Conservation (phyloP, 345 rosid species). For the Eucalyptus sp. region DNA sequence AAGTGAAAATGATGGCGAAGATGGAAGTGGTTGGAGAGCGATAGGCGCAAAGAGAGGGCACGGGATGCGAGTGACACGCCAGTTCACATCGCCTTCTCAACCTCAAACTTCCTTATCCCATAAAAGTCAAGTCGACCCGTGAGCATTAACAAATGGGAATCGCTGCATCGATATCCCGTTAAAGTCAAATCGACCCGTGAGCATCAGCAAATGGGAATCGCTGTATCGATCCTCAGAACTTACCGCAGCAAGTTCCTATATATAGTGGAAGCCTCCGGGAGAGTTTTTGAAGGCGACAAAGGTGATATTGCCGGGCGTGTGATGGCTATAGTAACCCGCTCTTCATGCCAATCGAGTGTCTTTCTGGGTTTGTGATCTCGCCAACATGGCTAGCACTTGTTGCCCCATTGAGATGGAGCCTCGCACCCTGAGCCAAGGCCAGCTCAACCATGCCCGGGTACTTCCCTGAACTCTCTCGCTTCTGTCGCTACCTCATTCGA, state of each 20-base stretch:
- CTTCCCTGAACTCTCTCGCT: neutral
- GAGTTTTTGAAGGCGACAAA: neutral
- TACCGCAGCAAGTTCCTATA: neutral
- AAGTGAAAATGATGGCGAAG: neutral
- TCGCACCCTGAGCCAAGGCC: constrained; percentile 21
- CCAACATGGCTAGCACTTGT: constrained; percentile 15
- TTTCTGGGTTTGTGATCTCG: neutral
- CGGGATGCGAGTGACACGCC: neutral
- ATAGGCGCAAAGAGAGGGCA: neutral
- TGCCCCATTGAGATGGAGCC: constrained; percentile 46
- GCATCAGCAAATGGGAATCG: neutral
- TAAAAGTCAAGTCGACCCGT: neutral
- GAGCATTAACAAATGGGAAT: neutral
- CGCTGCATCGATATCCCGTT: neutral
- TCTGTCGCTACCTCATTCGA: neutral
- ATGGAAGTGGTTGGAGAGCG: neutral
- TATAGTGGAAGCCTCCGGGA: neutral
- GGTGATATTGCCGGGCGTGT: neutral
- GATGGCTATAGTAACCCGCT: neutral
- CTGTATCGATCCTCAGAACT: neutral
- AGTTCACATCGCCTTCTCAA: neutral
- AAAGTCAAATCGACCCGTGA: neutral
- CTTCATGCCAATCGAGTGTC: neutral
- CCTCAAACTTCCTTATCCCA: neutral
- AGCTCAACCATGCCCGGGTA: constrained; percentile 27